Evolutionary conservation across 441 rosid genomes (phyloP).

Genomic region (Corymbia calophylla): DNA sequence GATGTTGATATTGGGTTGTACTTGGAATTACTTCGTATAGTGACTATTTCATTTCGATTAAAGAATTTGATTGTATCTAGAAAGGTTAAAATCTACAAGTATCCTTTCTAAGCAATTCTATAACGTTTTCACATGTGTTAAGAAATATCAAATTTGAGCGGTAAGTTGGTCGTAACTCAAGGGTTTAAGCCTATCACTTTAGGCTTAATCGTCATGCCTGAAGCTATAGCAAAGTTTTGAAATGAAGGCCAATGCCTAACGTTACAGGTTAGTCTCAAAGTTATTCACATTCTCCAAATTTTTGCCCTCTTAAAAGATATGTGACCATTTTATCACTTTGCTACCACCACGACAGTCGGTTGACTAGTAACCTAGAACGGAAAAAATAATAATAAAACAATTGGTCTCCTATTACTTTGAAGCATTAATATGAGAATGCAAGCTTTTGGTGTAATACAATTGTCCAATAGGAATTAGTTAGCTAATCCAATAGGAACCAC

Average conservation of each 20-base stretch:
- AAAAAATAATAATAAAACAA: no score
- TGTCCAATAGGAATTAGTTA: not conserved
- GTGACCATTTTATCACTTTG: not conserved
- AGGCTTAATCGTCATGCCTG: not conserved
- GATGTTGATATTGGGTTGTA: not conserved
- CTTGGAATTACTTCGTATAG: not conserved
- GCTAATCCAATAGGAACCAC: rapidly evolving
- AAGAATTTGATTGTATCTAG: not conserved
- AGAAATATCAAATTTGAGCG: not conserved
- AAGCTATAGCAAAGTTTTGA: not conserved
- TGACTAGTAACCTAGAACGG: not conserved
- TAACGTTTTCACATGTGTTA: not conserved
- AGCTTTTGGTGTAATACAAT: rapidly evolving
- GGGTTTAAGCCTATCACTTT: not conserved
- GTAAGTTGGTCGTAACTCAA: not conserved
- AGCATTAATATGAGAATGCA: not conserved
- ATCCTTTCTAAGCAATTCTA: not conserved
- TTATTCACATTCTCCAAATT: not conserved
- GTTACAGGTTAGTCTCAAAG: rapidly evolving
- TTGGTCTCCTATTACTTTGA: not conserved
- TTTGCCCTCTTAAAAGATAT: not conserved
- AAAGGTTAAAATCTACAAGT: not conserved
- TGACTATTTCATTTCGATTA: not conserved
- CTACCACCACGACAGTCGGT: not conserved
- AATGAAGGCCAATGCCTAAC: rapidly evolving